Evolutionary conservation across 306 rosid genomes (phyloP).

Genomic region (Sphenostylis stenocarpa): DNA sequence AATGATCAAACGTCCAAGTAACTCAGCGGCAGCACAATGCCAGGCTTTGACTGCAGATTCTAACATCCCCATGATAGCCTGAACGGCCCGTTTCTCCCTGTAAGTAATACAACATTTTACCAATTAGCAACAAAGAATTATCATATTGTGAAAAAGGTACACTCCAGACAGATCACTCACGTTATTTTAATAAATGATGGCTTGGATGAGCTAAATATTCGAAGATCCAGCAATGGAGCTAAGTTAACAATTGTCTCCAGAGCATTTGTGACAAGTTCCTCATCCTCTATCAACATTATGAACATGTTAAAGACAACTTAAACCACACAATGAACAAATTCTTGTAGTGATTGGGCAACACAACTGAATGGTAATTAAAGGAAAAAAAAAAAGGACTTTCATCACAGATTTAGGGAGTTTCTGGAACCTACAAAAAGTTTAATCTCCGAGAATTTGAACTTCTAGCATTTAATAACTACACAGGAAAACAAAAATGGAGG

Average conservation of each 20-base stretch:
- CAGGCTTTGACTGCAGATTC: conserved; percentile 85
- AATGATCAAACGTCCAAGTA: conserved; percentile 92
- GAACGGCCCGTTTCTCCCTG: conserved; percentile 90
- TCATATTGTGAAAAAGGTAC: background rate
- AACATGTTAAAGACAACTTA: conserved; percentile 23
- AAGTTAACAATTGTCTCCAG: conserved; percentile 95
- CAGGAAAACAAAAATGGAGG: background rate
- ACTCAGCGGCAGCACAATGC: conserved; percentile 95
- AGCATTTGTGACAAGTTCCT: conserved; percentile 96
- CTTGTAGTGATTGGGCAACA: background rate
- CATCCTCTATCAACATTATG: conserved; percentile 72
- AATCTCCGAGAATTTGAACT: background rate
- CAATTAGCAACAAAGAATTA: conserved; percentile 23
- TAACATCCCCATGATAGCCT: conserved; percentile 93
- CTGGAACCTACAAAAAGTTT: background rate
- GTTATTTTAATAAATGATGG: conserved; percentile 93
- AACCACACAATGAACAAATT: conserved; percentile 7
- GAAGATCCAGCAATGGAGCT: conserved; percentile 92
- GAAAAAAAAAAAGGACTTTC: background rate
- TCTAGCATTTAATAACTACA: background rate
- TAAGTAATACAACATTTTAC: conserved; percentile 19
- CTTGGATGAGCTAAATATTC: conserved; percentile 86
- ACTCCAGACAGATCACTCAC: conserved; percentile 49
- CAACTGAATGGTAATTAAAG: background rate
- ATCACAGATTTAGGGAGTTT: background rate